A percentile compares a stretch with the other conserved stretches of the same genome.
Conservation (phyloP, 805 yeast species). For the Ogataea degrootiae region DNA sequence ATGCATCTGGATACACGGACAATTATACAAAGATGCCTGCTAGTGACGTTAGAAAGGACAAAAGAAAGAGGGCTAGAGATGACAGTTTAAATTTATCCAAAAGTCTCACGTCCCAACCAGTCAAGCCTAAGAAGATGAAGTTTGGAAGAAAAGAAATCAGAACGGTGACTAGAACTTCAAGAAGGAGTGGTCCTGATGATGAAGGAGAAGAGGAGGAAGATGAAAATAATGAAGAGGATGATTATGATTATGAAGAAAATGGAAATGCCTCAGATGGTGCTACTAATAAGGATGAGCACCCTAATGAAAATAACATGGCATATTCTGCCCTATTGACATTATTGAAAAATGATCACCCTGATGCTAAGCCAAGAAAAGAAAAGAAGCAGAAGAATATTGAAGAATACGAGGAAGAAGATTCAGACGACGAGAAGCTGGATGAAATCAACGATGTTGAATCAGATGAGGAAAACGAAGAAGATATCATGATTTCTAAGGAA, state of each 20-base stretch:
- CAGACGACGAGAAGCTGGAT: slow-evolving; percentile 3
- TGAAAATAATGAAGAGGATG: slow-evolving; percentile 22
- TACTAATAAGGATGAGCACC: slow-evolving; percentile 8
- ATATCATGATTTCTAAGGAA: slow-evolving; percentile 27
- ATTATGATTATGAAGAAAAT: slow-evolving; percentile 17
- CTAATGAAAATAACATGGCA: slow-evolving; percentile 18
- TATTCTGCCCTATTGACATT: slow-evolving; percentile 27
- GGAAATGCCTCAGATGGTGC: slow-evolving; percentile 10
- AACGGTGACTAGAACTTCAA: slow-evolving; percentile 51
- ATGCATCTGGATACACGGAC: not conserved
- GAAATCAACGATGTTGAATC: slow-evolving; percentile 14
- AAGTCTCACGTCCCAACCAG: not conserved
- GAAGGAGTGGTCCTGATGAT: slow-evolving; percentile 31
- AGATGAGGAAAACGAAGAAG: slow-evolving; percentile 12
- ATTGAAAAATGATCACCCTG: slow-evolving; percentile 20
- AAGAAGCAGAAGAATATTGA: slow-evolving; percentile 8
- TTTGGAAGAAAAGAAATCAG: slow-evolving; percentile 62
- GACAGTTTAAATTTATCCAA: not conserved
- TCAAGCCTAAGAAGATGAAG: slow-evolving; percentile 22
- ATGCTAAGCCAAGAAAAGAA: slow-evolving; percentile 6
- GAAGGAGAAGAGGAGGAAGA: slow-evolving; percentile 28
- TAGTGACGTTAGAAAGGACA: slow-evolving; percentile 12
- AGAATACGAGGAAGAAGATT: slow-evolving; percentile 14
- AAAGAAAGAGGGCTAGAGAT: slow-evolving; percentile 7
- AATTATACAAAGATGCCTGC: slow-evolving; percentile 1